Evolutionary conservation across 1,139 yeast species (phyloP), one percentile per base, ranked within the genome.

Genomic region (Saccharomyces pastorianus): DNA sequence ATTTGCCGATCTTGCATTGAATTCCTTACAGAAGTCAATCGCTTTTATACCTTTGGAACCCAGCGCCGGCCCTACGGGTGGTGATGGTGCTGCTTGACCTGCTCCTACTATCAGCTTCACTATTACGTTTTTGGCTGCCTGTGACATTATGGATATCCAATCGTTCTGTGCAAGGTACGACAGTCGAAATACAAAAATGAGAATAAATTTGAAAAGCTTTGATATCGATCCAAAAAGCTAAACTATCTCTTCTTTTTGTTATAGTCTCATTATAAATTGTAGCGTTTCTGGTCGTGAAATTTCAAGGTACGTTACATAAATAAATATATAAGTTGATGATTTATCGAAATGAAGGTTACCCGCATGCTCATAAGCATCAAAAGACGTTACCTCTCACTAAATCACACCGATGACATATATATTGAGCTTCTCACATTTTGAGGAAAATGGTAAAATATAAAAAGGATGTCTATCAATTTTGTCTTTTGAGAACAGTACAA

Each of bases 11-110:
- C 96, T 83, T 47, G 99, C 99, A 70, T 95, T 93, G 76, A 95
- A 95, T 71, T 93, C 98, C 73, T 93, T 95, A 76, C 99, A 93
- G 67, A 93, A 93, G 71, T 95, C 99, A 66, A 93, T 95, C 59
- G 99, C 98, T 71, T 95, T 95, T 55, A 93, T 96, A 76, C 99
- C 99, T 71, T 93, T 91, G 57, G 99, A 93, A 61, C 99, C 99
- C 55, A 93, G 76, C 0, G 99, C 99, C 42, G 99, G 99, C 60
- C 99, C 99, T 20, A 93, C 98, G 6, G 99, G 99, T 34, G 99
- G 99, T 1, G 96, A 86, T 47, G 99, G 99, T 0, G 98, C 95
- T 0, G 99, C 99, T 70, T 90, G 90, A 6, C 98, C 98, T 4
- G 99, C 99, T n/a, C 95, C 96, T 4, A 93, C 98, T 56, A 93